Conservation (phyloP, 257 asterid species). For the Solanum etuberosum region DNA sequence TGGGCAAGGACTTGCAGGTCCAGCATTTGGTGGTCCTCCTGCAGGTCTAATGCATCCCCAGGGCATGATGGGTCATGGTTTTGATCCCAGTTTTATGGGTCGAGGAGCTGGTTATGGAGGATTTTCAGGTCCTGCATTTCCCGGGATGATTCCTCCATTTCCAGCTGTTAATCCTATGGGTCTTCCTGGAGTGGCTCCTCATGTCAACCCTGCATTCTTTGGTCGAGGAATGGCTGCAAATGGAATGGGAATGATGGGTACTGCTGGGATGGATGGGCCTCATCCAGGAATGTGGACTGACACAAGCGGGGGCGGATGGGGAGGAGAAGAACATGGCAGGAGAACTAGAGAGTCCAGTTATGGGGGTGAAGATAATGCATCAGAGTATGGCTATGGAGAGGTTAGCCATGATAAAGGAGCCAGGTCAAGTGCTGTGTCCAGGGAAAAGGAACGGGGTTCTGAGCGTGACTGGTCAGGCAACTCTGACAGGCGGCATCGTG, state of each 20-base stretch:
- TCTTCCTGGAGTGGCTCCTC: conserved; percentile 47
- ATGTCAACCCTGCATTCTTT: conserved; percentile 51
- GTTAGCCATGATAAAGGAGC: conserved; percentile 38
- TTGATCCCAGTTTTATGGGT: conserved; percentile 49
- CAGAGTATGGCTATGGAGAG: conserved; percentile 41
- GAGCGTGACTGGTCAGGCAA: conserved; percentile 43
- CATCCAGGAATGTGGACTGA: conserved; percentile 45
- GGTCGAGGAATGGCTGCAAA: conserved; percentile 42
- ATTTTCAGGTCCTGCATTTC: conserved; percentile 40
- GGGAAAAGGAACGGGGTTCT: conserved; percentile 36
- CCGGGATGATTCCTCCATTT: conserved; percentile 42
- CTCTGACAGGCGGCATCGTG: conserved; percentile 40
- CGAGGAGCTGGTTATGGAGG: conserved; percentile 49
- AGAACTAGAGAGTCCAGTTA: conserved; percentile 49
- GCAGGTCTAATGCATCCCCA: conserved; percentile 40
- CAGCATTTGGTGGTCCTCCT: conserved; percentile 38
- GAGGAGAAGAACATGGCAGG: conserved; percentile 42
- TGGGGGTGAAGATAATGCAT: conserved; percentile 42
- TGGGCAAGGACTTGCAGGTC: conserved; percentile 28
- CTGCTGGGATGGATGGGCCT: conserved; percentile 37
- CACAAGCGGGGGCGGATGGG: conserved; percentile 35
- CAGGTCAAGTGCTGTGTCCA: conserved; percentile 28
- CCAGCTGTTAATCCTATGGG: conserved; percentile 37
- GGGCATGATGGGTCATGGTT: conserved; percentile 49
- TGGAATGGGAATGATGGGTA: conserved; percentile 47